Conservation (phyloP, 176 grass and related monocot species). For the Oryza officinalis region DNA sequence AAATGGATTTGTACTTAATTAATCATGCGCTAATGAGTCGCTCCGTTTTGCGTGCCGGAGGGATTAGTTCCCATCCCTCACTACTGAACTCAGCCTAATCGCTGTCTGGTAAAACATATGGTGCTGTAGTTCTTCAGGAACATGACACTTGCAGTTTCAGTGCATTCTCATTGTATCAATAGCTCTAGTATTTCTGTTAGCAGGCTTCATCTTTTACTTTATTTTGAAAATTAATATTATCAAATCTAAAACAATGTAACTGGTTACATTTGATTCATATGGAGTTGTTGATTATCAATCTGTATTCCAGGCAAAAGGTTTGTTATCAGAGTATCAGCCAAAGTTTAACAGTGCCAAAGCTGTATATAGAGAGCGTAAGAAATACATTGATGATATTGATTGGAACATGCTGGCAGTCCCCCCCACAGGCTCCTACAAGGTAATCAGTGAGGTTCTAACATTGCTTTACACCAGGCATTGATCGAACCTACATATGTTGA, state of each 20-base stretch:
- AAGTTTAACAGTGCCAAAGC: constrained; percentile 98
- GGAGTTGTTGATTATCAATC: constrained; percentile 16
- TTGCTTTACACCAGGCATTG: constrained; percentile 5
- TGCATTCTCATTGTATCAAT: constrained; percentile 2
- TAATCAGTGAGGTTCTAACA: constrained; percentile 32
- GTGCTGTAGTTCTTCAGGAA: neutral
- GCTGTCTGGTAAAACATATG: neutral
- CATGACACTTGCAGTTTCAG: neutral
- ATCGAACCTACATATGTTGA: neutral
- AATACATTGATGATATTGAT: constrained; percentile 93
- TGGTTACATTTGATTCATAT: constrained; percentile 26
- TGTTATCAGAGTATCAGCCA: constrained; percentile 94
- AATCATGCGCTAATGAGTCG: too few species aligned
- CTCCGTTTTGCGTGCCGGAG: too few species aligned
- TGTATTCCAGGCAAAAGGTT: constrained; percentile 81
- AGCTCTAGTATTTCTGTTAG: neutral
- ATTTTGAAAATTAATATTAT: constrained; percentile 11
- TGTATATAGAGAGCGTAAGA: constrained; percentile 95
- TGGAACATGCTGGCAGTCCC: constrained; percentile 86
- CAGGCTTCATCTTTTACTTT: neutral
- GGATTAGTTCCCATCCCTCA: too few species aligned
- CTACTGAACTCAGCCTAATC: too few species aligned
- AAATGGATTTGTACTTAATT: too few species aligned
- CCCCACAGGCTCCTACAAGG: constrained; percentile 84
- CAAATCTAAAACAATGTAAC: constrained; percentile 12